phyloP scores from a whole-genome alignment of 352 stramenopile genomes.

The Peronosclerospora sorghi region DNA sequence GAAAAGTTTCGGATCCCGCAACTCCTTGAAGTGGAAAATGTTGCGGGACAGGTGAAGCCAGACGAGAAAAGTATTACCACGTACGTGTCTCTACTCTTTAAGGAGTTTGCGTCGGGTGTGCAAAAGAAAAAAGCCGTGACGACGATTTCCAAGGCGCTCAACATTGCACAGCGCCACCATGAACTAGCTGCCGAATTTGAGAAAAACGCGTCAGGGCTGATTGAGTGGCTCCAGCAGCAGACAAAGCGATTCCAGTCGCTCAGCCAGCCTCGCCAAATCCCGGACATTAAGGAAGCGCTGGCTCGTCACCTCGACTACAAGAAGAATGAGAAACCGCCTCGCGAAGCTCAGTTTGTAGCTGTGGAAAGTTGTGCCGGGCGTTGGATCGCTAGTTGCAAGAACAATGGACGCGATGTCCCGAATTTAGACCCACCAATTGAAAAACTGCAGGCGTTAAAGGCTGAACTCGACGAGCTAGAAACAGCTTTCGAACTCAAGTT shows the following conservation, averaged over 20 bases:
- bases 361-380: slow-evolving; percentile 70
- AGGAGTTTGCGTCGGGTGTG: slow-evolving; percentile 83
- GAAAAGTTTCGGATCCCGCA: slow-evolving; percentile 83
- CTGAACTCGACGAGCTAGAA: slow-evolving; percentile 50
- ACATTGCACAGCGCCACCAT: slow-evolving; percentile 83
- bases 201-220: slow-evolving; percentile 47
- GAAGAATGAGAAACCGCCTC: slow-evolving; percentile 76
- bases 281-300: slow-evolving; percentile 56
- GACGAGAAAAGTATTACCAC: slow-evolving; percentile 90
- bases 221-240: slow-evolving; percentile 66
- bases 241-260: slow-evolving; percentile 67
- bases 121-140: slow-evolving; percentile 86
- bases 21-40: slow-evolving; percentile 78
- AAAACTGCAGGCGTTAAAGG: slow-evolving; percentile 71
- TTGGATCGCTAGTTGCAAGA: slow-evolving; percentile 82
- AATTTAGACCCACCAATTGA: slow-evolving; percentile 64
- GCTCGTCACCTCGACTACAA: slow-evolving; percentile 73
- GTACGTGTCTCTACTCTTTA: slow-evolving; percentile 87
- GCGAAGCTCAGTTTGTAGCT: slow-evolving; percentile 70
- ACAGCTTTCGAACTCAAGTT: slow-evolving; percentile 64
- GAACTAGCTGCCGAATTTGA: slow-evolving; percentile 70
- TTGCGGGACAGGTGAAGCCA: slow-evolving; percentile 73
- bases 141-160: slow-evolving; percentile 85
- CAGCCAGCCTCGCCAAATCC: slow-evolving; percentile 51
- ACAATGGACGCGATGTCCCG: slow-evolving; percentile 69